Evolutionary conservation across 768 basidiomycete genomes (phyloP), one percentile per base, ranked within the genome.

Genomic region (Hygrocybe punicea): DNA sequence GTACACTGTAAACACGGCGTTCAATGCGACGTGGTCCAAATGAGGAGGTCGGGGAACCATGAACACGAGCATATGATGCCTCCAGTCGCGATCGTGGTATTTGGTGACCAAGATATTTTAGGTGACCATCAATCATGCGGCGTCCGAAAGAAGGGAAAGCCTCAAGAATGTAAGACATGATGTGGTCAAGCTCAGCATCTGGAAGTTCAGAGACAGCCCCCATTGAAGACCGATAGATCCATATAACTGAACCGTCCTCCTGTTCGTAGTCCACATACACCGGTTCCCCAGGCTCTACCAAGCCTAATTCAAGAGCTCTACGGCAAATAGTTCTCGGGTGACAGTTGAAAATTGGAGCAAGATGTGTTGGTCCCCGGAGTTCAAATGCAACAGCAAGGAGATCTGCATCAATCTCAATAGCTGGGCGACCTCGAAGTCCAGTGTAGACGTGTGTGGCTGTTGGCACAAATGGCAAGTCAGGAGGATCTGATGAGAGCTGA

Each of bases 21-120:
- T 60, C 35, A 23, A 74, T 72, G 7, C 52, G 34, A 2, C 64
- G 61, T 2, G 37, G 51, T 16, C 65, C 67, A 65, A 75, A 73
- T n/a, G n/a, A n/a, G n/a, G n/a, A 6, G 8, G 48, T 47, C 7
- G 65, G 61, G 4, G 64, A 13, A 35, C 69, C 66, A 48, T 65
- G 55, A 14, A 71, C 62, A 14, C 62, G 63, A 4, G 51, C 14
- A 45, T 58, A 63, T 4, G 62, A 63, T 13, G 24, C 58, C 24
- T 19, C 36, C 10, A 73, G 59, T 10, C 63, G 63, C 2, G 51
- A 47, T 2, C 56, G 19, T 21, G 67, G 62, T 23, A 71, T 60
- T 6, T 56, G 29, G 50, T 66, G 58, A 1, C 70, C 71, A 3
- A 58, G 24, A 24, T 45, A 46, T 16, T 55, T 40, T 6, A 73